phyloP scores from a whole-genome alignment of 441 rosid species.

The Bocquillonia castaneifolia region DNA sequence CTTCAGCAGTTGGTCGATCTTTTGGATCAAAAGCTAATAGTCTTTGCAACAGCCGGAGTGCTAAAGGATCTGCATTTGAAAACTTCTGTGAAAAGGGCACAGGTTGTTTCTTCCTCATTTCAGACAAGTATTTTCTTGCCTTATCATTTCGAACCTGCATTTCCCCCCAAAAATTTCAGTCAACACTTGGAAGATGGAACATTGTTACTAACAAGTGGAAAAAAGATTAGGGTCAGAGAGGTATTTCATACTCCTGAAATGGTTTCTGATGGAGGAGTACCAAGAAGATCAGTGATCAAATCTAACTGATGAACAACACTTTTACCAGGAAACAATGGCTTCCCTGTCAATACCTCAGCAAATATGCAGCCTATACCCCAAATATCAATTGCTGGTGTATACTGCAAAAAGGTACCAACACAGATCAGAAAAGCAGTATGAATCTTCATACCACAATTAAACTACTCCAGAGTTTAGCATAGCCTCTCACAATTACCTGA shows the following conservation, averaged over 20 bases:
- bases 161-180: neutral
- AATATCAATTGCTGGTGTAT: conserved; percentile 97
- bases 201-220: neutral
- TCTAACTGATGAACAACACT: conserved; percentile 96
- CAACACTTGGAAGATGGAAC: conserved; percentile 8
- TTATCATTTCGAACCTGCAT: conserved; percentile 93
- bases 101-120: conserved; percentile 77
- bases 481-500: conserved; percentile 71
- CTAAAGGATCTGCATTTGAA: conserved; percentile 79
- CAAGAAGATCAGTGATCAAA: conserved; percentile 91
- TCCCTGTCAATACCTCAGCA: conserved; percentile 91
- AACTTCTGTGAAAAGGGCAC: conserved; percentile 71
- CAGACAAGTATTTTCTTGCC: conserved; percentile 78
- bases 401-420: conserved; percentile 45
- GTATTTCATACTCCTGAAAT: conserved; percentile 60
- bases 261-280: conserved; percentile 81
- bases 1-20: conserved; percentile 73
- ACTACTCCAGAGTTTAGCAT: conserved; percentile 40
- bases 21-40: conserved; percentile 95
- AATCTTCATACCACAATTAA: conserved; percentile 26
- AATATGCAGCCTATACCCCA: conserved; percentile 99
- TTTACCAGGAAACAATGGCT: conserved; percentile 97
- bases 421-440: conserved; percentile 23
- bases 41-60: conserved; percentile 65
- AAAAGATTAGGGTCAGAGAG: neutral